phyloP scores from a whole-genome alignment of 2,329 filamentous ascomycete species.

The Sclerotiophoma versabilis region DNA sequence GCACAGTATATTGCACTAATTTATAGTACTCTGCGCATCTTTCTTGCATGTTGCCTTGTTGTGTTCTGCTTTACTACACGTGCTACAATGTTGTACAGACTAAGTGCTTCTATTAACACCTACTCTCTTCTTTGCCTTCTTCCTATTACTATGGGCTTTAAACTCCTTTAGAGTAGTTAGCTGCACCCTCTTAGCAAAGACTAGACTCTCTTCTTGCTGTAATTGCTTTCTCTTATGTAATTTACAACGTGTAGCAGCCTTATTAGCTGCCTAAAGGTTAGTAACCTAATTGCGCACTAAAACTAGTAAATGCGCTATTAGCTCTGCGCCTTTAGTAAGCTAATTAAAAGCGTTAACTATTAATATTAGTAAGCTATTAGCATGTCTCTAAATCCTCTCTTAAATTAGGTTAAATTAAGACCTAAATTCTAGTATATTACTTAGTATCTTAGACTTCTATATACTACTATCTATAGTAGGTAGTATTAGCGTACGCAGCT shows the following conservation, averaged over 20 bases:
- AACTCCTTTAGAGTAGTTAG: too few relatives aligned
- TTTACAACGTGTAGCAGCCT: neutral
- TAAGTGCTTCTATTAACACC: neutral
- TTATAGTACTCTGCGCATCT: too few relatives aligned
- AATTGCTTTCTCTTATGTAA: neutral
- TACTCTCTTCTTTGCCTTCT: neutral
- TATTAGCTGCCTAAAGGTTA: neutral
- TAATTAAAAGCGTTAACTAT: too few relatives aligned
- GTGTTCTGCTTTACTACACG: neutral
- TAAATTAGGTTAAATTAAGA: neutral
- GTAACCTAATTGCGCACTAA: too few relatives aligned
- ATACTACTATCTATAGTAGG: neutral
- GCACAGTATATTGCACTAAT: too few relatives aligned
- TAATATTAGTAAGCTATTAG: too few relatives aligned
- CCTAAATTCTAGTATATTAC: neutral
- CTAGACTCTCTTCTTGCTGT: neutral
- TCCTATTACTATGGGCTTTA: neutral
- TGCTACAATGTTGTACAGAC: neutral
- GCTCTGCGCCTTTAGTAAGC: too few relatives aligned
- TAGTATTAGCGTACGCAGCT: neutral
- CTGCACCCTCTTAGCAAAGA: too few relatives aligned
- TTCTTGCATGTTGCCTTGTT: neutral
- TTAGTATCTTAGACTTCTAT: neutral
- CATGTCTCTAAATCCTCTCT: neutral
- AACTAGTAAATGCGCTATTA: too few relatives aligned